phyloP scores from a whole-genome alignment of 1,284 basidiomycete species.

The Laetiporus sulphureus region DNA sequence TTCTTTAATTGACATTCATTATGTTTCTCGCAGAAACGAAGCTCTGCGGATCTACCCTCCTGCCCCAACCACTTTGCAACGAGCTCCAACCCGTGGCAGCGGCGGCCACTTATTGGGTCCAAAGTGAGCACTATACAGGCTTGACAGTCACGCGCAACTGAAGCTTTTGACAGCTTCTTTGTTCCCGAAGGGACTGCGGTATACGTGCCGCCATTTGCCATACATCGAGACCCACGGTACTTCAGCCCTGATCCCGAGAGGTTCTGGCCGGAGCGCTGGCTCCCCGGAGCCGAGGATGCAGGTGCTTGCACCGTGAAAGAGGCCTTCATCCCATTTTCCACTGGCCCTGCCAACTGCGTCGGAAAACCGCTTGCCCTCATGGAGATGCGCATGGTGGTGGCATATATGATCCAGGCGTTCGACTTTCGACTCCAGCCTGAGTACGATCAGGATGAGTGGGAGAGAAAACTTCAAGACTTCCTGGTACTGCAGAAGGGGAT shows the following conservation, averaged over 20 bases:
- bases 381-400: conserved; percentile 16
- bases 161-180: neutral
- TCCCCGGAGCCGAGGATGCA: conserved; percentile 1
- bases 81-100: conserved; percentile 26
- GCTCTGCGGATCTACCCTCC: conserved; percentile 48
- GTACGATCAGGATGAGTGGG: conserved; percentile 8
- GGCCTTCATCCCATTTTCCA: conserved; percentile 20
- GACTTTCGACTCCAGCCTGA: conserved; percentile 11
- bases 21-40: conserved; percentile 49
- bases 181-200: conserved; percentile 23
- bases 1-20: neutral
- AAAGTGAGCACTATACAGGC: neutral
- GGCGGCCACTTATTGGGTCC: neutral
- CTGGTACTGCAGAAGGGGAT: conserved; percentile 4
- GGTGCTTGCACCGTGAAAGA: conserved; percentile 7
- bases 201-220: conserved; percentile 20
- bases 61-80: conserved; percentile 43
- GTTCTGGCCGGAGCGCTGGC: conserved; percentile 19
- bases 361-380: conserved; percentile 19
- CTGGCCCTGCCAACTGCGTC: conserved; percentile 20
- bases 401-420: conserved; percentile 15
- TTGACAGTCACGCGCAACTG: neutral
- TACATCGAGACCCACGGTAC: conserved; percentile 14
- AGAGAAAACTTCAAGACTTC: conserved; percentile 8
- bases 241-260: conserved; percentile 11